Percentiles rank a stretch among this genome's conserved stretches.
Evolutionary conservation across 257 asterid genomes (phyloP).

Genomic region (Asclepias syriaca): DNA sequence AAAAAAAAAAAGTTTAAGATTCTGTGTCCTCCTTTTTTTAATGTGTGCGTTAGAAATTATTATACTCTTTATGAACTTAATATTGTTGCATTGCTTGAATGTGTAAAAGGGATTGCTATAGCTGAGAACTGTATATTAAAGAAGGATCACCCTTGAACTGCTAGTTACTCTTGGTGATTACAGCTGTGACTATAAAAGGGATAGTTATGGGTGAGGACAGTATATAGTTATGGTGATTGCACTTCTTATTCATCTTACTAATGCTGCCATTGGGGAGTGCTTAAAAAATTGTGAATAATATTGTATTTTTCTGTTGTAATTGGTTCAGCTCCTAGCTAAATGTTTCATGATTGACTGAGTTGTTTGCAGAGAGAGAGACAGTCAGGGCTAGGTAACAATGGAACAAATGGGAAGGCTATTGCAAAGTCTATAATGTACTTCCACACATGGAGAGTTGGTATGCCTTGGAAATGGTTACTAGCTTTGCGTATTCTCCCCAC

Average conservation of each 20-base stretch:
- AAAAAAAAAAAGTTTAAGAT: too few species aligned
- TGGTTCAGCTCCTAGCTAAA: not conserved
- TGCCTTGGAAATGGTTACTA: constrained; percentile 2
- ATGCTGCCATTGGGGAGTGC: not conserved
- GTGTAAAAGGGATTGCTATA: too few species aligned
- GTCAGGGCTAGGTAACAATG: constrained; percentile 47
- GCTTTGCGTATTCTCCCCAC: not conserved
- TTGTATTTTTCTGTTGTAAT: not conserved
- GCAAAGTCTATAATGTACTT: constrained; percentile 74
- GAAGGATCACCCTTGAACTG: not conserved
- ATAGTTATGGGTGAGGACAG: not conserved
- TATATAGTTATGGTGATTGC: not conserved
- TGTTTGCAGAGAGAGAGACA: constrained; percentile 70
- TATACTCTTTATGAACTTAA: not conserved
- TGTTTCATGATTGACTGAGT: constrained; percentile 3
- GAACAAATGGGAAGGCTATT: constrained; percentile 51
- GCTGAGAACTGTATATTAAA: too few species aligned
- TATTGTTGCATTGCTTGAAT: too few species aligned
- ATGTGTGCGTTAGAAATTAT: not conserved
- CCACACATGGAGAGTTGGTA: constrained; percentile 96
- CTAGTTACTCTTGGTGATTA: not conserved
- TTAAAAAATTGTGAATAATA: not conserved
- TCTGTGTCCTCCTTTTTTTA: not conserved
- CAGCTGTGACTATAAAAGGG: not conserved
- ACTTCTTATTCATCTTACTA: not conserved